Conservation (phyloP, 2,329 filamentous ascomycete genomes). For the Helotiales sp. region DNA sequence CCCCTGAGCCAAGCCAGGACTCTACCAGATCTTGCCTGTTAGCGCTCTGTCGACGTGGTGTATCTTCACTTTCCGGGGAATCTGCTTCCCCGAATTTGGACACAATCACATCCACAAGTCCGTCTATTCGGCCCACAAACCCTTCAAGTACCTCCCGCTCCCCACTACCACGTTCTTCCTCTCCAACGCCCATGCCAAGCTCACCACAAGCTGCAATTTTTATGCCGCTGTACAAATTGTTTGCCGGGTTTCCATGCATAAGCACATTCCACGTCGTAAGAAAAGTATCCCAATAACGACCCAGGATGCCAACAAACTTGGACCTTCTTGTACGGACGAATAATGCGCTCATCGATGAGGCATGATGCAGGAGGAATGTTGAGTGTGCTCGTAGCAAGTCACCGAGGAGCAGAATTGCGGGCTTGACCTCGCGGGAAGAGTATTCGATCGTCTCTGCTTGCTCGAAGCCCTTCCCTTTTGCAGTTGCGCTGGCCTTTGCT, state of each 20-base stretch:
- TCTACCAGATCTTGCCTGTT: slow-evolving; percentile 41
- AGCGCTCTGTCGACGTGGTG: background rate
- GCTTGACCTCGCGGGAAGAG: slow-evolving; percentile 88
- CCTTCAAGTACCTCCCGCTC: slow-evolving; percentile 93
- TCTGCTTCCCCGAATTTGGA: slow-evolving; percentile 72
- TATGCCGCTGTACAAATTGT: slow-evolving; percentile 79
- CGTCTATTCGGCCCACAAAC: slow-evolving; percentile 78
- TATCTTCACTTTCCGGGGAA: slow-evolving; percentile 29
- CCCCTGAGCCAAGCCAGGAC: slow-evolving; percentile 75
- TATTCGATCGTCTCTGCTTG: slow-evolving; percentile 65
- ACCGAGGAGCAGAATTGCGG: slow-evolving; percentile 74
- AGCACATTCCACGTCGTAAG: slow-evolving; percentile 84
- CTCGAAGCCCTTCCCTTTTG: slow-evolving; percentile 33
- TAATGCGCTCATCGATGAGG: slow-evolving; percentile 71
- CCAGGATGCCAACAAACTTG: slow-evolving; percentile 74
- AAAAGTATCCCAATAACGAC: slow-evolving; percentile 79
- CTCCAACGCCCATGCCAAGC: slow-evolving; percentile 90
- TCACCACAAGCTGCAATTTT: slow-evolving; percentile 91
- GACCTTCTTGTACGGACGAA: slow-evolving; percentile 67
- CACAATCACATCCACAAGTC: slow-evolving; percentile 85
- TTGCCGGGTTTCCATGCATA: slow-evolving; percentile 85
- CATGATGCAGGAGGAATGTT: slow-evolving; percentile 88
- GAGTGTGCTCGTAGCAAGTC: slow-evolving; percentile 84
- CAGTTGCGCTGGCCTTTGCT: slow-evolving; percentile 45
- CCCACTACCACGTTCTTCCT: slow-evolving; percentile 92